Percentiles rank a stretch among this genome's conserved stretches.
Conservation (phyloP, 306 rosid species). For the Sophora flavescens region DNA sequence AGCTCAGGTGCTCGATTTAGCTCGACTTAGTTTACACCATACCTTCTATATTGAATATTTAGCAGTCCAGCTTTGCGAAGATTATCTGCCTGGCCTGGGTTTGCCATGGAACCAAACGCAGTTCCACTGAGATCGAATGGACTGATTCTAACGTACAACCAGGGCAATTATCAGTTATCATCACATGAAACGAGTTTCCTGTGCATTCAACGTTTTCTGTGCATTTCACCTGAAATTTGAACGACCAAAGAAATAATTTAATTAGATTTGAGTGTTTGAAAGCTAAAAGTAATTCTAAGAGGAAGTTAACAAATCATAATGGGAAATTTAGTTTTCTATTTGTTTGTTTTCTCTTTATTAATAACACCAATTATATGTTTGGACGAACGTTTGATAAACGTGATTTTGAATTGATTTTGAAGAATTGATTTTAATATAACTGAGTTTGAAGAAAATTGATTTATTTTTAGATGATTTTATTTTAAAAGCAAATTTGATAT, state of each 20-base stretch:
- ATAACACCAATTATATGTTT: no score
- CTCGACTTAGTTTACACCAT: not conserved
- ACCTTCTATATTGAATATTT: conserved; percentile 65
- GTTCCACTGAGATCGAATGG: conserved; percentile 76
- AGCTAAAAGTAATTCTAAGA: not conserved
- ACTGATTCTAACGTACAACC: conserved; percentile 43
- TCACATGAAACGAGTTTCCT: conserved; percentile 53
- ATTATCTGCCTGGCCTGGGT: conserved; percentile 38
- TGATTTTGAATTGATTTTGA: no score
- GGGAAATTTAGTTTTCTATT: not conserved
- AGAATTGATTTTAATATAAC: no score
- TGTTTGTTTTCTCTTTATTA: not conserved
- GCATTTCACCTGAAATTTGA: conserved; percentile 63
- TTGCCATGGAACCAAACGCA: conserved; percentile 78
- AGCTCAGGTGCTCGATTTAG: no score
- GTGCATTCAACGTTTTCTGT: conserved; percentile 57
- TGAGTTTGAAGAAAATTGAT: no score
- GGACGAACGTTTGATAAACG: no score
- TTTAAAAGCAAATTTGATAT: no score
- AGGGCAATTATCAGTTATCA: conserved; percentile 64
- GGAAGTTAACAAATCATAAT: not conserved
- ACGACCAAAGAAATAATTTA: not conserved
- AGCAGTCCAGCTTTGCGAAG: conserved; percentile 58
- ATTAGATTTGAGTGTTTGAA: not conserved
- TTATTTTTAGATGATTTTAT: no score